Evolutionary conservation across 1,284 basidiomycete species (phyloP), one percentile per base, ranked within the genome.

Genomic region (Wolfiporia cocos): DNA sequence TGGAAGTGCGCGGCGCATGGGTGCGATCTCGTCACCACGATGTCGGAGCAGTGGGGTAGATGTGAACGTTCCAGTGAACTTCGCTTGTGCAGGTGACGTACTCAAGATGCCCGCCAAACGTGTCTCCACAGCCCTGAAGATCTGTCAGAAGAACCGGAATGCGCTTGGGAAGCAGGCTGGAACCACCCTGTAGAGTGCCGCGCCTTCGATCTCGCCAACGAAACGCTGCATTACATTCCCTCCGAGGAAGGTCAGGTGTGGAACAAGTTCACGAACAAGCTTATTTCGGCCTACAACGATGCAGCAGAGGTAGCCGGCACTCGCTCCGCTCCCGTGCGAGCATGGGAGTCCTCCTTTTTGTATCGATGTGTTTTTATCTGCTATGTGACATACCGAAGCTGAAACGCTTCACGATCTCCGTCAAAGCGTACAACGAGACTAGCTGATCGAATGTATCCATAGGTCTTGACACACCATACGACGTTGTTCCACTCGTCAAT

Each of bases 281-380:
- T 77, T 3, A 50, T 64, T 14, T 48, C 39, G 2, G 55, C 60
- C 1, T 78, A 79, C 49, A 49, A 45, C 3, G 51, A 62, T 21
- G 60, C 67, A 6, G 41, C 53, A 11, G 54, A 59, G 12, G 52
- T 76, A 9, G 64, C 73, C 0, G 42, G 45, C 11, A 70, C 64
- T 17, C 69, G 73, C 10, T 70, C 70, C 6, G 67, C 77, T 0
- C 76, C 81, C 50, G 55, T 62, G 0, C 57, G 65, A 19, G 75
- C 78, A 4, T 81, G 74, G 63, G 69, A 78, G 34, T 66, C 72
- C 0, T 70, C 77, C 0, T 70, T 75, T 45, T 56, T 72, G 0
- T 68, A 63, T 22, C 56, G n/a, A n/a, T n/a, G n/a, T n/a, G n/a
- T n/a, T 30, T 19, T 23, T 0, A 3, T 23, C 28, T 9, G 14